phyloP scores from a whole-genome alignment of 176 grass and related monocot species.

The Zea luxurians region DNA sequence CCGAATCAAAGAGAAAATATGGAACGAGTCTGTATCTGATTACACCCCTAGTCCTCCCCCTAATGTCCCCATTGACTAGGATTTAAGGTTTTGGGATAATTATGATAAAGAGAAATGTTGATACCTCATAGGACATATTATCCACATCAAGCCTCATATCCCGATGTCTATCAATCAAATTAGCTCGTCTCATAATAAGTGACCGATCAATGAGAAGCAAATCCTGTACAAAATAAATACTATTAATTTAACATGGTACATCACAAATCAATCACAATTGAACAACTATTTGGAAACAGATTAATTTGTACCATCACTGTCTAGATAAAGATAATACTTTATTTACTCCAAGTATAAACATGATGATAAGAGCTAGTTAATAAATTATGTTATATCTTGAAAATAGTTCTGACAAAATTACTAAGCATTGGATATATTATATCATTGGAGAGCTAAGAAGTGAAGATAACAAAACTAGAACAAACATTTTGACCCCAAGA shows the following conservation, averaged over 20 bases:
- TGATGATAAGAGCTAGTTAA: neutral
- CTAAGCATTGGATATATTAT: neutral
- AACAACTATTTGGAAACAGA: neutral
- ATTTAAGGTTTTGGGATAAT: slow-evolving; percentile 17
- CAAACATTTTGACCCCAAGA: neutral
- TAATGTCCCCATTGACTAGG: neutral
- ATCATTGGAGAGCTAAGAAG: neutral
- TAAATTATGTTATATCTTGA: neutral
- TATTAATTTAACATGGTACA: slow-evolving; percentile 18
- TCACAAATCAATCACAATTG: neutral
- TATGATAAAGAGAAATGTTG: neutral
- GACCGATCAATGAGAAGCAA: slow-evolving; percentile 55
- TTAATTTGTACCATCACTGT: neutral
- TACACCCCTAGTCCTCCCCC: neutral
- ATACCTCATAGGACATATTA: slow-evolving; percentile 98
- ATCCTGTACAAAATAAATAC: slow-evolving; percentile 50
- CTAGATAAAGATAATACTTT: neutral
- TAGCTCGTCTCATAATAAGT: slow-evolving; percentile 52
- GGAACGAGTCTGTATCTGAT: too few relatives aligned
- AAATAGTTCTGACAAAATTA: slow-evolving; percentile 8
- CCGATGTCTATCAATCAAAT: slow-evolving; percentile 77
- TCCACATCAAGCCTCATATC: slow-evolving; percentile 96
- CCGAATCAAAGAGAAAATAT: too few relatives aligned
- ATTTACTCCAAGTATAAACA: neutral
- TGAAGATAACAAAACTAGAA: neutral